Evolutionary conservation across 2,329 filamentous ascomycete species (phyloP).

Genomic region (Fusarium neocosmosporiellum): DNA sequence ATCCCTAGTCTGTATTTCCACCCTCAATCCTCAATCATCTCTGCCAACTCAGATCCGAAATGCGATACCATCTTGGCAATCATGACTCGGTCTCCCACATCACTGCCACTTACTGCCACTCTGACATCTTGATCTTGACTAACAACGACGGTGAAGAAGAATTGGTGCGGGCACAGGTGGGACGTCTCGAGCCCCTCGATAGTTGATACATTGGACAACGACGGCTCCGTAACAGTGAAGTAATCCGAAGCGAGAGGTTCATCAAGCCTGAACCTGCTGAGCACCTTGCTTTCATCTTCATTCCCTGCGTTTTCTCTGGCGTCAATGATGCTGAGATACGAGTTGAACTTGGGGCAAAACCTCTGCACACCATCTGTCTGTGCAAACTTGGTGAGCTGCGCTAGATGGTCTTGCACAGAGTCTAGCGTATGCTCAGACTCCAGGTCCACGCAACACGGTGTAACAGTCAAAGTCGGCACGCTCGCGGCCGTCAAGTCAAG

Average conservation of each 20-base stretch:
- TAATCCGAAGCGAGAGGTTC: conserved; percentile 16
- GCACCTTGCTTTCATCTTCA: rapidly evolving
- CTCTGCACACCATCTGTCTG: background rate
- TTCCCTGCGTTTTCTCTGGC: background rate
- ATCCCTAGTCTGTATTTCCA: background rate
- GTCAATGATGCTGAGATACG: conserved; percentile 18
- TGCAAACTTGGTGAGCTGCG: conserved; percentile 5
- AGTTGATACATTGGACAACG: background rate
- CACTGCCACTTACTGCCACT: background rate
- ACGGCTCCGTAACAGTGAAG: background rate
- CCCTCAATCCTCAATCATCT: background rate
- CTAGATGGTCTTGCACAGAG: conserved; percentile 9
- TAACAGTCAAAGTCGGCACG: conserved; percentile 10
- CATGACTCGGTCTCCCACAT: background rate
- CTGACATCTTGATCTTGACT: background rate
- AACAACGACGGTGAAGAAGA: background rate
- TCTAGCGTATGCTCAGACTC: background rate
- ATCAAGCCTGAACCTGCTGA: conserved; percentile 4
- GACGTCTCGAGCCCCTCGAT: background rate
- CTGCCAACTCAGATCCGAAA: background rate
- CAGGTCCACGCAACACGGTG: conserved; percentile 1
- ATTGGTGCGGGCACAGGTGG: background rate
- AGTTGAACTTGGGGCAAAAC: conserved; percentile 3
- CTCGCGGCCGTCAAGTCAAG: conserved; percentile 8
- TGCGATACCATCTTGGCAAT: background rate